These are phyloP conservation scores for Triticum timopheevii DNA, from an alignment of 176 grass and related monocot genomes.

Conservation along the genomic window DNA sequence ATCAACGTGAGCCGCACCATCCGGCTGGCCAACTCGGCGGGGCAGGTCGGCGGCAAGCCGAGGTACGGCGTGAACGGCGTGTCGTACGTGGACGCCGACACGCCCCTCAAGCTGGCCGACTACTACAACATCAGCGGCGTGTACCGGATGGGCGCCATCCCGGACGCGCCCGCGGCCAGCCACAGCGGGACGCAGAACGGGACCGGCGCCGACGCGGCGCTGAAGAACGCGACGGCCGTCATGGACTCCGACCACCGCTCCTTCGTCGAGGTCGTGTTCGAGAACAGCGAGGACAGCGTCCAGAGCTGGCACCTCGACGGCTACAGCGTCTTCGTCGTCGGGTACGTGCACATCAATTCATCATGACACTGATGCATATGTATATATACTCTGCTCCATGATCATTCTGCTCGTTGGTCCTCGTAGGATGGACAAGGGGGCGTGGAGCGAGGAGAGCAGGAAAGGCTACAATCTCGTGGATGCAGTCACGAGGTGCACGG, in stretches of 20 bases:
- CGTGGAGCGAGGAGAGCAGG: constrained; percentile 64
- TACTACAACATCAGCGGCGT: constrained; percentile 77
- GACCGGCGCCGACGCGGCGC: neutral
- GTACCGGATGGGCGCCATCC: constrained; percentile 56
- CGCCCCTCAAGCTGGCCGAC: constrained; percentile 86
- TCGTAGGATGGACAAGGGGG: constrained; percentile 66
- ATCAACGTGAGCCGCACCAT: constrained; percentile 82
- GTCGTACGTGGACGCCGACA: constrained; percentile 72
- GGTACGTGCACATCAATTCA: constrained; percentile 30
- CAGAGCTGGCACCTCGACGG: constrained; percentile 94
- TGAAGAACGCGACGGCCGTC: constrained; percentile 53
- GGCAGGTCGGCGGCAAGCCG: constrained; percentile 43
- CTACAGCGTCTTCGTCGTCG: constrained; percentile 78
- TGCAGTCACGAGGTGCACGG: constrained; percentile 70
- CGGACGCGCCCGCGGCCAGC: constrained; percentile 35
- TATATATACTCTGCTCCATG: no score
- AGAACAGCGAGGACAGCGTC: constrained; percentile 56
- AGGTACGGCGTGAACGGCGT: constrained; percentile 78
- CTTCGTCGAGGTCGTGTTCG: constrained; percentile 79
- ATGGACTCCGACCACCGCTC: constrained; percentile 72
- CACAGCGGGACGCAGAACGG: constrained; percentile 4
- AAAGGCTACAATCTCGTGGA: constrained; percentile 77
- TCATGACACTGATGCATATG: neutral
- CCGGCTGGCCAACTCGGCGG: constrained; percentile 59
- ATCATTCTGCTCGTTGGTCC: neutral